Percentiles rank a stretch among this genome's conserved stretches.
These are phyloP conservation scores for Melampsora americana DNA, from an alignment of 1,284 basidiomycete genomes.

Conservation along the genomic window DNA sequence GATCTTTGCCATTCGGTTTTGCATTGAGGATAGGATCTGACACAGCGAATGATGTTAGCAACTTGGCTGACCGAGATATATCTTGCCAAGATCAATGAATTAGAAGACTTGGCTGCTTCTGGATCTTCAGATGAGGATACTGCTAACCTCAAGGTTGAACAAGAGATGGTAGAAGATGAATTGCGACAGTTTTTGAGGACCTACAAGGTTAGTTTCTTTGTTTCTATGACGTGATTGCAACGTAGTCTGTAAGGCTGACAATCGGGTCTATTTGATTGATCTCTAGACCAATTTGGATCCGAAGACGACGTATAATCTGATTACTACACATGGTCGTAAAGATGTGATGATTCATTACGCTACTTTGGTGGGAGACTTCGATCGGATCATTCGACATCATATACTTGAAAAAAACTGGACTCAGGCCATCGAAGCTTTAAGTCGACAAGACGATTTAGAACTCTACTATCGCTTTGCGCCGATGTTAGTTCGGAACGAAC, in stretches of 20 bases:
- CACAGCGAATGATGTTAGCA: constrained; percentile 94
- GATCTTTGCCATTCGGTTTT: background rate
- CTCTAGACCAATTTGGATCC: constrained; percentile 73
- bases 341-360: constrained; percentile 92
- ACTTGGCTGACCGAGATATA: constrained; percentile 99
- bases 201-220: constrained; percentile 68
- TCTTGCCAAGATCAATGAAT: constrained; percentile 88
- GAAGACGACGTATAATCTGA: constrained; percentile 82
- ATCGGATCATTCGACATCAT: constrained; percentile 87
- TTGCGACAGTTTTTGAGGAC: constrained; percentile 85
- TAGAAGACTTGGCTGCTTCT: constrained; percentile 71
- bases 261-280: constrained; percentile 1
- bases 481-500: constrained; percentile 77
- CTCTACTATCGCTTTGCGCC: constrained; percentile 90
- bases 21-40: constrained; percentile 66
- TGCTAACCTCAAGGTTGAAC: constrained; percentile 77
- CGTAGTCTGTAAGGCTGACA: constrained; percentile 1
- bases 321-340: constrained; percentile 84
- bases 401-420: constrained; percentile 85
- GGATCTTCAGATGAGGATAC: constrained; percentile 62
- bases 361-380: constrained; percentile 72
- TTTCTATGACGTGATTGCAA: constrained; percentile 9
- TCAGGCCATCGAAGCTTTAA: constrained; percentile 82
- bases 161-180: constrained; percentile 83
- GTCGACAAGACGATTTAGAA: constrained; percentile 63